A percentile compares a stretch with the other conserved stretches of the same genome.
Evolutionary conservation across 139 green algal genomes (phyloP).

Genomic region (Coccomyxa sp.): DNA sequence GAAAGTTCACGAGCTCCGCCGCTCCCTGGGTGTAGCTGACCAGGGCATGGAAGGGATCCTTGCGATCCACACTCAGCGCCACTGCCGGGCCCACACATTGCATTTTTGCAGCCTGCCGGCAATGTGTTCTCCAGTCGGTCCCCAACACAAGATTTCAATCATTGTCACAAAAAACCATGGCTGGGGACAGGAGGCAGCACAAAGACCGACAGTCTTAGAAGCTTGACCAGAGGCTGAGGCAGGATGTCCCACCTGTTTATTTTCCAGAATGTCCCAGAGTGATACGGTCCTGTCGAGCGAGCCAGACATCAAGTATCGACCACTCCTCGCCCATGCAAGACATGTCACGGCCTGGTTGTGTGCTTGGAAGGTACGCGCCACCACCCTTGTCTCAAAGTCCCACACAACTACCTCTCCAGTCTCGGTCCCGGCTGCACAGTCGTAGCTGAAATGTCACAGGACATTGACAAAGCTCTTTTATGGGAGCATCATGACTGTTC

Average conservation of each 20-base stretch:
- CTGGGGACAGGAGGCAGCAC: too few relatives aligned
- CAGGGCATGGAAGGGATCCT: slow-evolving; percentile 22
- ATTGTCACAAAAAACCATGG: too few relatives aligned
- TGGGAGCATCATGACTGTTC: too few relatives aligned
- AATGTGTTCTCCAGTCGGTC: too few relatives aligned
- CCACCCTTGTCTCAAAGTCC: slow-evolving; percentile 77
- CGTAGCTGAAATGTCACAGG: not conserved
- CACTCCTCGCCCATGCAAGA: slow-evolving; percentile 69
- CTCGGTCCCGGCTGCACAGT: slow-evolving; percentile 61
- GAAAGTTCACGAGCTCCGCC: slow-evolving; percentile 47
- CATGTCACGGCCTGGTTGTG: slow-evolving; percentile 49
- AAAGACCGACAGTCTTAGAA: too few relatives aligned
- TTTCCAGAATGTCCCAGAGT: slow-evolving; percentile 61
- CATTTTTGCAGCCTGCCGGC: not conserved
- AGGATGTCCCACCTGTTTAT: not conserved
- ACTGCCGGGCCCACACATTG: slow-evolving; percentile 2
- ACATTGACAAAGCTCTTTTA: not conserved
- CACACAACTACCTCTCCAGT: slow-evolving; percentile 76
- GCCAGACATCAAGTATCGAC: slow-evolving; percentile 53
- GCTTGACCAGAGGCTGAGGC: too few relatives aligned
- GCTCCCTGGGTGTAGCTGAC: slow-evolving; percentile 37
- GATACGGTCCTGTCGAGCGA: slow-evolving; percentile 42
- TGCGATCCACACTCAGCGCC: slow-evolving; percentile 23
- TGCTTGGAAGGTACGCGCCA: slow-evolving; percentile 35
- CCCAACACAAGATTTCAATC: too few relatives aligned